phyloP scores from a whole-genome alignment of 2,329 filamentous ascomycete genomes.

The Triangularia verruculosa region DNA sequence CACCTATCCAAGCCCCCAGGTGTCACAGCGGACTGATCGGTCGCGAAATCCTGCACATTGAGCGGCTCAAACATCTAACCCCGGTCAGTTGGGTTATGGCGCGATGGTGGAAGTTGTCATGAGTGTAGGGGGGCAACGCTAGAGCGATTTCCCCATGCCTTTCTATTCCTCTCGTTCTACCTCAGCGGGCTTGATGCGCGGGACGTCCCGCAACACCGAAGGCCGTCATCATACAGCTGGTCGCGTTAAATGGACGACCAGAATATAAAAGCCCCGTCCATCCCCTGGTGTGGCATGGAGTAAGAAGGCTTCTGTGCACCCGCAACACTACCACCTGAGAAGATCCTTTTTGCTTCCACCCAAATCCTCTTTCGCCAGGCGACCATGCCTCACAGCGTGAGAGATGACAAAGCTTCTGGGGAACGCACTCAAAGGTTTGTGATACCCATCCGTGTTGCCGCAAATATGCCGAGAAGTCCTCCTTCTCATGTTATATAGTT shows the following conservation, averaged over 20 bases:
- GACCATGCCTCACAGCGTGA: constrained; percentile 26
- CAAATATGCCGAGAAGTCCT: neutral
- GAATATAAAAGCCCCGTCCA: constrained; percentile 13
- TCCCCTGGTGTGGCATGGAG: neutral
- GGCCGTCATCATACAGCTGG: neutral
- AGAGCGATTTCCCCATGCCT: constrained; percentile 9
- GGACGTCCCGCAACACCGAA: constrained; percentile 1
- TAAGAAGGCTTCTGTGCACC: neutral
- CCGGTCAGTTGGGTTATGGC: constrained; percentile 1
- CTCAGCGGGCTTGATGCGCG: constrained; percentile 1
- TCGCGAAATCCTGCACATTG: constrained; percentile 1
- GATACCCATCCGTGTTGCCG: neutral
- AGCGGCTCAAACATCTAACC: neutral
- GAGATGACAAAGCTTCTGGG: constrained; percentile 9
- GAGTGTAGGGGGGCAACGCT: constrained; percentile 12
- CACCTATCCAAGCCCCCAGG: neutral
- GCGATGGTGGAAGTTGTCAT: constrained; percentile 13
- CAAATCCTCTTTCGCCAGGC: constrained; percentile 1
- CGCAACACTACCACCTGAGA: neutral
- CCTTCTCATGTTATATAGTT: constrained; percentile 12
- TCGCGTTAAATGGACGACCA: neutral
- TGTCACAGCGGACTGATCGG: neutral
- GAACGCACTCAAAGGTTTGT: constrained; percentile 19
- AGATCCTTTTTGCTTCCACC: neutral
- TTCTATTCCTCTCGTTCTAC: constrained; percentile 13